Conservation (phyloP, 148 eudicot species). For the Rhododendron molle region DNA sequence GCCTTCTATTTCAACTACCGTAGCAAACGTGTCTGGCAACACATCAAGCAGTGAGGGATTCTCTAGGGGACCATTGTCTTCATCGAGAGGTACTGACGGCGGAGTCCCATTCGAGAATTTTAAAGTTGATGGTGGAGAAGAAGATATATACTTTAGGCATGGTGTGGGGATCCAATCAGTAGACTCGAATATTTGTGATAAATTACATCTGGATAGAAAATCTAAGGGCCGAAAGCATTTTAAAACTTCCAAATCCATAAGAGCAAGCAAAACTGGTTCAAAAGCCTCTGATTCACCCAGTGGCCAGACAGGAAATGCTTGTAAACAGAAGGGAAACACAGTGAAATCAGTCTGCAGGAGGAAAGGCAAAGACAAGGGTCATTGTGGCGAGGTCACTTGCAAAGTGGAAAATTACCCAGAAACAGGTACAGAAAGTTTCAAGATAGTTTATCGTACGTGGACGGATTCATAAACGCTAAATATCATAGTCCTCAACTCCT, state of each 20-base stretch:
- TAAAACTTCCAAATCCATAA: slow-evolving; percentile 38
- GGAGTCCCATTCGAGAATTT: slow-evolving; percentile 21
- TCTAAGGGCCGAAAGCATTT: slow-evolving; percentile 26
- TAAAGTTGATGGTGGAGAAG: slow-evolving; percentile 25
- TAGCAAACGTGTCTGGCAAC: slow-evolving; percentile 31
- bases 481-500: not conserved
- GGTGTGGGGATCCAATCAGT: slow-evolving; percentile 28
- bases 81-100: slow-evolving; percentile 11
- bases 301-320: slow-evolving; percentile 27
- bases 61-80: slow-evolving; percentile 25
- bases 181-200: slow-evolving; percentile 23
- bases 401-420: slow-evolving; percentile 26
- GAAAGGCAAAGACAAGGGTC: slow-evolving; percentile 31
- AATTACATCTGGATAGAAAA: slow-evolving; percentile 29
- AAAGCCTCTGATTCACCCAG: slow-evolving; percentile 26
- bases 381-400: slow-evolving; percentile 16
- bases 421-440: slow-evolving; percentile 39
- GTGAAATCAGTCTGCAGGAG: slow-evolving; percentile 25
- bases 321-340: slow-evolving; percentile 34
- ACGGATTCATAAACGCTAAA: too few species aligned
- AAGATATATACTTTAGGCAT: slow-evolving; percentile 19
- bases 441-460: not conserved
- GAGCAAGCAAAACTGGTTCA: slow-evolving; percentile 28
- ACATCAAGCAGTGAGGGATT: slow-evolving; percentile 37
- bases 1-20: slow-evolving; percentile 21